Base-by-base conservation (phyloP, 78 protist genomes). In the Cyanophora paradoxa region DNA sequence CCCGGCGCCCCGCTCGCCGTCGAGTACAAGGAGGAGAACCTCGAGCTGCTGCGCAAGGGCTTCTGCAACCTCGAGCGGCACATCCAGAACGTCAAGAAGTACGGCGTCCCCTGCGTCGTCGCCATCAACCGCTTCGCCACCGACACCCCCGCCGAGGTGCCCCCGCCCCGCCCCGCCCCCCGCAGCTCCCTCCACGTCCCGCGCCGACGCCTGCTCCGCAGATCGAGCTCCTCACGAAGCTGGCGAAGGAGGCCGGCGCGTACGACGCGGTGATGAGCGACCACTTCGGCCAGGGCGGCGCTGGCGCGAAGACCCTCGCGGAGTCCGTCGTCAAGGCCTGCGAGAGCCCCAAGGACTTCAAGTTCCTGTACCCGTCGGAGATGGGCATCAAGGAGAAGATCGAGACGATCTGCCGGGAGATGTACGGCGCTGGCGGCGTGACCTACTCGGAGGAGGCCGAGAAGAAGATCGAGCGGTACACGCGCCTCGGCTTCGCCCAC, bases 341-440 rank as follows among this genome's bases (percentile, higher is more conserved):
- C 37, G 87, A 82, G 13, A 19, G 36, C 31, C 74, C 68, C n/a
- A 24, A 39, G 0, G 61, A 82, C 44, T 95, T 95, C 83, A 72
- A 79, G 56, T 75, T 77, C 70, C 78, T 90, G 44, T 95, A 95
- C 85, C 57, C 42, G 14, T 14, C 26, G 31, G 22, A 33, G 46
- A 1, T 3, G 30, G 13, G 44, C 19, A 26, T 73, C 69, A 73
- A 70, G 74, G 36, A 16, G 33, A 86, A 86, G 82, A 92, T 95
- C 48, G 83, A 74, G 36, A 91, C 67, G 26, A 85, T 95, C 46
- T 87, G 83, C 61, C 65, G 22, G 13, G 79, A 86, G 24, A 84
- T 94, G 46, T 95, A 94, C 64, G 95, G 98, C 77, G 98, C 96
- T 20, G 87, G 41, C 39, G 92, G 82, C 41, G 95, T 92, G 26